phyloP scores from a whole-genome alignment of 2,329 filamentous ascomycete genomes.

The Colletotrichum sp. region DNA sequence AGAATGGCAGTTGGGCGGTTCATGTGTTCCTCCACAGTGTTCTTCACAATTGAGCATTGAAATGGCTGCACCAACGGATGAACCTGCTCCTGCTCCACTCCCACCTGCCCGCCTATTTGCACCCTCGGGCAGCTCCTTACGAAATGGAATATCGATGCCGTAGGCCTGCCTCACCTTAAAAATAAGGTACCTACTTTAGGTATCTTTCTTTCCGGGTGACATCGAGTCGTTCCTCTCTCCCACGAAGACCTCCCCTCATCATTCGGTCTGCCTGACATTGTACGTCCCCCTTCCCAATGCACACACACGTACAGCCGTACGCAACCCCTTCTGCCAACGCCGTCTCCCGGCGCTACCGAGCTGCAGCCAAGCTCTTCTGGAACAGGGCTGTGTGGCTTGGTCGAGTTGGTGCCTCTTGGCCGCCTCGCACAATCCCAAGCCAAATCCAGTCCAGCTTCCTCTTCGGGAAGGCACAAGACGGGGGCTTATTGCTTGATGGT shows the following conservation, averaged over 20 bases:
- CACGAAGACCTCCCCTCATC: background rate
- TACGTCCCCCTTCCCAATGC: background rate
- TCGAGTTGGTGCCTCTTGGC: constrained; percentile 5
- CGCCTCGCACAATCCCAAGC: background rate
- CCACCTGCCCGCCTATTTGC: background rate
- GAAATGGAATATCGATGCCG: background rate
- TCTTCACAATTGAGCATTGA: background rate
- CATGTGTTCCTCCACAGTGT: background rate
- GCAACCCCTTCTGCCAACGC: background rate
- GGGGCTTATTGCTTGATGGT: constrained; percentile 17
- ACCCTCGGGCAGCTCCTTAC: background rate
- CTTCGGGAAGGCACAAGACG: background rate
- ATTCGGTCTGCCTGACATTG: background rate
- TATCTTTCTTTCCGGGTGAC: background rate
- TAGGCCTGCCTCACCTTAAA: background rate
- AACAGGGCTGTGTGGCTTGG: constrained; percentile 17
- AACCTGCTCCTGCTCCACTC: background rate
- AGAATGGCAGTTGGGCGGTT: background rate
- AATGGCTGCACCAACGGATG: background rate
- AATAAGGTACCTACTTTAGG: background rate
- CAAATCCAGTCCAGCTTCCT: constrained; percentile 6
- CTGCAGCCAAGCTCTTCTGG: constrained; percentile 18
- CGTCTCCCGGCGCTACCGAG: constrained; percentile 13
- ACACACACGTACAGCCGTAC: background rate
- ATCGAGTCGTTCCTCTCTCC: background rate